phyloP scores from a whole-genome alignment of 108 stramenopile species.

The Cylindrotheca closterium region DNA sequence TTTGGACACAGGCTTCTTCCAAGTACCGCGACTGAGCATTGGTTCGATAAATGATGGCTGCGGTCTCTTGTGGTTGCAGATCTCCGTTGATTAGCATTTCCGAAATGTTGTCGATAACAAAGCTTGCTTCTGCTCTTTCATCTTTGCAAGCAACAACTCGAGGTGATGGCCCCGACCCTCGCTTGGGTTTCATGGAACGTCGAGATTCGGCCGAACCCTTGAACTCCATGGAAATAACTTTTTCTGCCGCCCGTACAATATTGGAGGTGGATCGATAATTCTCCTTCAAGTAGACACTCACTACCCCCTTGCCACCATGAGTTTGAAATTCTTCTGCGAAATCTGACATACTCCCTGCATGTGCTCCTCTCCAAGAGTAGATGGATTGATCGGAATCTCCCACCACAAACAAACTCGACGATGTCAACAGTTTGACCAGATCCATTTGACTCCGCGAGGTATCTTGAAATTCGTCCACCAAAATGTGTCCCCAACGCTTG shows the following conservation, averaged over 20 bases:
- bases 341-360: slow-evolving; percentile 64
- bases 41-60: slow-evolving; percentile 87
- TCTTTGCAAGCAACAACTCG: slow-evolving; percentile 70
- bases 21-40: slow-evolving; percentile 88
- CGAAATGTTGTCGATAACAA: slow-evolving; percentile 63
- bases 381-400: slow-evolving; percentile 87
- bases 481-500: slow-evolving; percentile 69
- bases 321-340: slow-evolving; percentile 52
- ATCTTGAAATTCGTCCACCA: slow-evolving; percentile 92
- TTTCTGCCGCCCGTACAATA: slow-evolving; percentile 80
- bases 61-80: slow-evolving; percentile 36
- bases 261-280: slow-evolving; percentile 81
- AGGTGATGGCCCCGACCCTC: slow-evolving; percentile 68
- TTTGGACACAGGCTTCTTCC: slow-evolving; percentile 85
- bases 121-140: slow-evolving; percentile 68
- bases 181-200: slow-evolving; percentile 73
- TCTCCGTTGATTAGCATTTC: slow-evolving; percentile 53
- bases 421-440: slow-evolving; percentile 67
- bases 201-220: slow-evolving; percentile 40
- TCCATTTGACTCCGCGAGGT: slow-evolving; percentile 72
- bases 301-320: slow-evolving; percentile 31
- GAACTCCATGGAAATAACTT: slow-evolving; percentile 51
- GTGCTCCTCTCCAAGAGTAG: slow-evolving; percentile 84
- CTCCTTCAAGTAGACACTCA: slow-evolving; percentile 77
- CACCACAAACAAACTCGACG: slow-evolving; percentile 70